A percentile compares a stretch with the other conserved stretches of the same genome.
Evolutionary conservation across 345 rosid species (phyloP).

Genomic region (Psidium friedrichsthalianum): DNA sequence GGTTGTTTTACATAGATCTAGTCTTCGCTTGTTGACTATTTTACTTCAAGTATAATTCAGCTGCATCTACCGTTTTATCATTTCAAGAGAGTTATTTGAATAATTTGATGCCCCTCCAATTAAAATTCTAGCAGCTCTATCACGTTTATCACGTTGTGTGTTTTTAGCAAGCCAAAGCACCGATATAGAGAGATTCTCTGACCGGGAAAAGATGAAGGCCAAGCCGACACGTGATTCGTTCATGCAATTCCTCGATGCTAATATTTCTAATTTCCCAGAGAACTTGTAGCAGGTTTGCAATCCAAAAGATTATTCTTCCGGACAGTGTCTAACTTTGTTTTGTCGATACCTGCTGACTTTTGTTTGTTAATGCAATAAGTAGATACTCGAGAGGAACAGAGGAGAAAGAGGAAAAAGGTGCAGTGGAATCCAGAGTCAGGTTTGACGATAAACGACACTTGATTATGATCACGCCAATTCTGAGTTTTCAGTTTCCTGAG

Average conservation of each 20-base stretch:
- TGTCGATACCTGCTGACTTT: neutral
- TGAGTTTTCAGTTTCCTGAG: neutral
- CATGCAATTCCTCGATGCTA: conserved; percentile 22
- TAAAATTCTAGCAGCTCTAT: neutral
- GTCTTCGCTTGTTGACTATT: neutral
- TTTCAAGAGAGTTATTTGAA: neutral
- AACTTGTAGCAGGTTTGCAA: conserved; percentile 33
- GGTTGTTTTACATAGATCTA: neutral
- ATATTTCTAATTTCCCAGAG: conserved; percentile 33
- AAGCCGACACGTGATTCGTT: conserved; percentile 21
- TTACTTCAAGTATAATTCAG: neutral
- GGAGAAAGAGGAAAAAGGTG: conserved; percentile 20
- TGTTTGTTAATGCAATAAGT: neutral
- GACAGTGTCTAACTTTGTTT: neutral
- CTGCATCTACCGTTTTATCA: neutral
- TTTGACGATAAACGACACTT: conserved; percentile 1
- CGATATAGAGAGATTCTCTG: conserved; percentile 45
- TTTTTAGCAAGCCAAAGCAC: conserved; percentile 16
- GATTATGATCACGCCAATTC: neutral
- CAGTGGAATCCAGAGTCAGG: conserved; percentile 39
- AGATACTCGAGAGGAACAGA: conserved; percentile 17
- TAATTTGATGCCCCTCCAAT: neutral
- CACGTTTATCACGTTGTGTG: neutral
- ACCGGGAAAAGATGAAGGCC: conserved; percentile 27
- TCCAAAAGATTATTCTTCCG: neutral